phyloP scores from a whole-genome alignment of 2,329 filamentous ascomycete genomes.

The Coniochaeta sp. region DNA sequence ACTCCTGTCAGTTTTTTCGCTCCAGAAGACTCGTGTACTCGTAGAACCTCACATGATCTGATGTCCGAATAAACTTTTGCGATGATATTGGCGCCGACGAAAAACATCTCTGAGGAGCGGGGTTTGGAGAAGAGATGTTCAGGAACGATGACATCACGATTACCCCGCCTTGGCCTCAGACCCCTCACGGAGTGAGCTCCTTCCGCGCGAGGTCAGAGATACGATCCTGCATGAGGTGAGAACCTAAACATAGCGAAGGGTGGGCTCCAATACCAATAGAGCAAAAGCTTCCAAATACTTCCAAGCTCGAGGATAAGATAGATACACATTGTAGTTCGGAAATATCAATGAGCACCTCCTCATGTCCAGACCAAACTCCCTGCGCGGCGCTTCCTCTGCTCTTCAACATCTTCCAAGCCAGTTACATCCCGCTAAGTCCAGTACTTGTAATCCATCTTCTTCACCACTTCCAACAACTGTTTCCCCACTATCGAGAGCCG shows the following conservation, averaged over 20 bases:
- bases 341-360: not conserved
- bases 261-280: too few species aligned
- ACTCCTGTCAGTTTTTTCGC: too few species aligned
- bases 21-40: too few species aligned
- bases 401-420: constrained; percentile 1
- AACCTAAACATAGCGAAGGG: too few species aligned
- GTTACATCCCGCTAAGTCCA: too few species aligned
- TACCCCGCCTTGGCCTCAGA: constrained; percentile 14
- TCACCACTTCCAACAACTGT: not conserved
- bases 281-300: too few species aligned
- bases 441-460: too few species aligned
- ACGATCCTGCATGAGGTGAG: too few species aligned
- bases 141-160: constrained; percentile 5
- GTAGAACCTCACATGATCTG: not conserved
- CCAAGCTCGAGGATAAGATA: too few species aligned
- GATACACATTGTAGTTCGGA: not conserved
- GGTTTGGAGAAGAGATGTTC: not conserved
- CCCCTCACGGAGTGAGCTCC: not conserved
- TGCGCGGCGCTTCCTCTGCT: not conserved
- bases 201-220: too few species aligned
- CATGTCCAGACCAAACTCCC: not conserved
- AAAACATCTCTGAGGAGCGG: not conserved
- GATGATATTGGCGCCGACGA: not conserved
- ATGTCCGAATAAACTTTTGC: not conserved
- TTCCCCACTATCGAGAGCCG: not conserved